Evolutionary conservation across 306 rosid species (phyloP), one percentile per base, ranked within the genome.

Genomic region (Cyamopsis tetragonoloba): DNA sequence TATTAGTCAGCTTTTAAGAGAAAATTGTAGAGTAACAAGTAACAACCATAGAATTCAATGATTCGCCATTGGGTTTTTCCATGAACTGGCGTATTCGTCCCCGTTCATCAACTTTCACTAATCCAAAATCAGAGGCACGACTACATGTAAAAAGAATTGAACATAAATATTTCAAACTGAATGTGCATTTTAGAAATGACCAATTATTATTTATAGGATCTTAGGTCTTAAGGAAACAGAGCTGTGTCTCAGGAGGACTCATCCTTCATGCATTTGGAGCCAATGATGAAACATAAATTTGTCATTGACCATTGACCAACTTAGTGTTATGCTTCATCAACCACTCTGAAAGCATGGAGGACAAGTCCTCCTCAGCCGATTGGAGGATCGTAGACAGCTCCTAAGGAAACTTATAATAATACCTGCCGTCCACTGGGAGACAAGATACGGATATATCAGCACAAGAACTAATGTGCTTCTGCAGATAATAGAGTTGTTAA

Each of bases 351-450:
- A n/a, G n/a, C n/a, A n/a, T n/a, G n/a, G n/a, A n/a, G n/a, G n/a
- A n/a, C n/a, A n/a, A n/a, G n/a, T n/a, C n/a, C n/a, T n/a, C n/a
- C n/a, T n/a, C n/a, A n/a, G n/a, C n/a, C n/a, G n/a, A n/a, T n/a
- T n/a, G n/a, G n/a, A n/a, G n/a, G n/a, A n/a, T n/a, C n/a, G n/a
- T n/a, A n/a, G n/a, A n/a, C n/a, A n/a, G n/a, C n/a, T n/a, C n/a
- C n/a, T n/a, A n/a, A 66, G 53, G 59, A 43, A 57, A 64, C 39
- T 68, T 32, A 20, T 39, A 41, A 53, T 66, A 66, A 39, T 78
- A 82, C 86, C 86, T 75, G 34, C 74, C 83, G 71, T 82, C 73
- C 37, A 82, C 81, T 3, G 86, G 83, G 41, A 82, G 79, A 66
- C 86, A 82, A 14, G 86, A 78, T 23, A 82, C 56, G 0, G 86